Evolutionary conservation across 345 rosid species (phyloP).

Genomic region (Sisymbrium altissimum): DNA sequence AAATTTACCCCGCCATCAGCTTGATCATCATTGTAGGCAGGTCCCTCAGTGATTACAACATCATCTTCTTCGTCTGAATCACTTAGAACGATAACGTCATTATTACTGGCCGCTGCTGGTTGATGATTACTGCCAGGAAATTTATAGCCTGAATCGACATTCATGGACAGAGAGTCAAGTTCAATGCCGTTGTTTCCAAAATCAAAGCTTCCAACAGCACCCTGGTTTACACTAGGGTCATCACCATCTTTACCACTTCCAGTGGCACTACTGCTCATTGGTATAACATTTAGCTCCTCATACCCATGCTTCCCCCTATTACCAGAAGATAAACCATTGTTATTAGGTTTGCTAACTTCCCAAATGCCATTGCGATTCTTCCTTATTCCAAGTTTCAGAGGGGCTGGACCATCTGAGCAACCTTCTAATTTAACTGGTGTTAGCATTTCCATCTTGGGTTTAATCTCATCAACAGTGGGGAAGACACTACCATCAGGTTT

Average conservation of each 20-base stretch:
- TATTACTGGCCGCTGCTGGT: conserved; percentile 44
- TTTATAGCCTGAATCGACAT: conserved; percentile 49
- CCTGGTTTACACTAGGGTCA: conserved; percentile 91
- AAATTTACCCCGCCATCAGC: conserved; percentile 42
- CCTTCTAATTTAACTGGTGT: conserved; percentile 63
- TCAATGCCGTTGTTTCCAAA: conserved; percentile 58
- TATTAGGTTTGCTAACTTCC: conserved; percentile 81
- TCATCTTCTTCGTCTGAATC: conserved; percentile 91
- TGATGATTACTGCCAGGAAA: conserved; percentile 37
- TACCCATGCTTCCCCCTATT: conserved; percentile 50
- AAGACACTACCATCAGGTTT: conserved; percentile 57
- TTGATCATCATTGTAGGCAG: conserved; percentile 23
- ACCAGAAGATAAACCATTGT: conserved; percentile 57
- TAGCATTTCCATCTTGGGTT: conserved; percentile 48
- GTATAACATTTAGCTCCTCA: conserved; percentile 55
- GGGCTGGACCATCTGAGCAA: conserved; percentile 57
- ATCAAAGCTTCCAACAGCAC: conserved; percentile 62
- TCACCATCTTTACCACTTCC: conserved; percentile 91
- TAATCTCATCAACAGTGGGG: conserved; percentile 34
- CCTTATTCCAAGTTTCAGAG: conserved; percentile 83
- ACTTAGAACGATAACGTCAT: conserved; percentile 77
- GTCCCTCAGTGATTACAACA: conserved; percentile 42
- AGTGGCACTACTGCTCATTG: conserved; percentile 90
- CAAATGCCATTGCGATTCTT: conserved; percentile 75
- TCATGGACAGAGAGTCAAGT: conserved; percentile 63